Evolutionary conservation across 139 green algal species (phyloP).

Genomic region (Tetradesmus lagerheimii): DNA sequence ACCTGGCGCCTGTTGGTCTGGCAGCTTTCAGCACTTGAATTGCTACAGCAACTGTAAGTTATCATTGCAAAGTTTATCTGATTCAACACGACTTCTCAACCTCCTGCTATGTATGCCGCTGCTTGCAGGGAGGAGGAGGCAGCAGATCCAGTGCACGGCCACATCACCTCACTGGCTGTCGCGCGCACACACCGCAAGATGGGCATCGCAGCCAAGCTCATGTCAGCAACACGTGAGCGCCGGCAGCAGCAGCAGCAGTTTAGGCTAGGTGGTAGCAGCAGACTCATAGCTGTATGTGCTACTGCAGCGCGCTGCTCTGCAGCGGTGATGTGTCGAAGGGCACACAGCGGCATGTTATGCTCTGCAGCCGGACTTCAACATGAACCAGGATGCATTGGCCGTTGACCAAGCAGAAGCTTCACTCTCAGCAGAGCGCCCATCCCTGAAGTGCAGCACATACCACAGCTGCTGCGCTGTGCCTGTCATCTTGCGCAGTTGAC

Average conservation of each 20-base stretch:
- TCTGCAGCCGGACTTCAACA: no score
- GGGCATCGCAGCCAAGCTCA: constrained; percentile 95
- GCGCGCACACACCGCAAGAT: constrained; percentile 96
- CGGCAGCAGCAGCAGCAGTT: not conserved
- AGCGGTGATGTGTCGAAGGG: not conserved
- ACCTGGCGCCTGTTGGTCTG: not conserved
- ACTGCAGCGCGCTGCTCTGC: not conserved
- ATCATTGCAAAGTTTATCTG: not conserved
- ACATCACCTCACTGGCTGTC: constrained; percentile 99
- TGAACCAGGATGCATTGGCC: no score
- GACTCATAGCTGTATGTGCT: not conserved
- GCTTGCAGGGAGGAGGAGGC: constrained; percentile 92
- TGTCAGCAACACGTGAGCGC: constrained; percentile 90
- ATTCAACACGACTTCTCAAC: no score
- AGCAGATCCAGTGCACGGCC: constrained; percentile 83
- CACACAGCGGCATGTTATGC: not conserved
- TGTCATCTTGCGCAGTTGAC: no score
- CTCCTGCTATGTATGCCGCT: not conserved
- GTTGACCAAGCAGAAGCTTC: no score
- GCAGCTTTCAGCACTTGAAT: not conserved
- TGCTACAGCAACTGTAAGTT: not conserved
- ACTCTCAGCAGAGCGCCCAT: no score
- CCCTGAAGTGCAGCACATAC: no score
- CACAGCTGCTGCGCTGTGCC: no score
- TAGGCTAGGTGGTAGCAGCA: not conserved